A percentile compares a stretch with the other conserved stretches of the same genome.
These are phyloP conservation scores for Phaeosphaeriaceae sp. DNA, from an alignment of 2,329 filamentous ascomycete species.

Conservation along the genomic window DNA sequence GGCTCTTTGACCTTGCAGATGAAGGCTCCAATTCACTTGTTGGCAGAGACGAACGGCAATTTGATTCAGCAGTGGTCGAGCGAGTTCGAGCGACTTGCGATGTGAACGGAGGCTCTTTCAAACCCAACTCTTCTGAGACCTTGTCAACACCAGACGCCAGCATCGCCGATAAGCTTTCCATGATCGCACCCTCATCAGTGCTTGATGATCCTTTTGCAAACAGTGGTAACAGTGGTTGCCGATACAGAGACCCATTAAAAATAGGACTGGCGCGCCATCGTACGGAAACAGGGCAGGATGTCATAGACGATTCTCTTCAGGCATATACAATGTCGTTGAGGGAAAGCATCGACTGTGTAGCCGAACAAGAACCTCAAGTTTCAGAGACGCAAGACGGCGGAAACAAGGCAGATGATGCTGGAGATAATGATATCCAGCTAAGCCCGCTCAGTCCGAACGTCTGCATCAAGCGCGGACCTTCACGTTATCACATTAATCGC, in stretches of 20 bases:
- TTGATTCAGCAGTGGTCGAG: background rate
- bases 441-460: slow-evolving; percentile 39
- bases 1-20: slow-evolving; percentile 18
- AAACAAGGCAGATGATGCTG: background rate
- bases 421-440: slow-evolving; percentile 20
- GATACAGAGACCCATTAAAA: background rate
- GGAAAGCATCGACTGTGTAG: background rate
- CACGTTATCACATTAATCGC: slow-evolving; percentile 16
- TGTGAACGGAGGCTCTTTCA: background rate
- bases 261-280: background rate
- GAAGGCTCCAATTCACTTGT: background rate
- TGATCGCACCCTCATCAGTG: background rate
- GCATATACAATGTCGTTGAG: background rate
- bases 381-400: background rate
- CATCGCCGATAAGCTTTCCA: background rate
- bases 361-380: background rate
- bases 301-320: background rate
- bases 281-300: background rate
- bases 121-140: background rate
- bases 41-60: background rate
- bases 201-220: background rate
- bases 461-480: slow-evolving; percentile 37
- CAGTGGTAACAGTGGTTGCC: background rate
- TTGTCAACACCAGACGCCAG: background rate
- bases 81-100: background rate